Evolutionary conservation across 306 rosid species (phyloP).

Genomic region (Quercus cerris): DNA sequence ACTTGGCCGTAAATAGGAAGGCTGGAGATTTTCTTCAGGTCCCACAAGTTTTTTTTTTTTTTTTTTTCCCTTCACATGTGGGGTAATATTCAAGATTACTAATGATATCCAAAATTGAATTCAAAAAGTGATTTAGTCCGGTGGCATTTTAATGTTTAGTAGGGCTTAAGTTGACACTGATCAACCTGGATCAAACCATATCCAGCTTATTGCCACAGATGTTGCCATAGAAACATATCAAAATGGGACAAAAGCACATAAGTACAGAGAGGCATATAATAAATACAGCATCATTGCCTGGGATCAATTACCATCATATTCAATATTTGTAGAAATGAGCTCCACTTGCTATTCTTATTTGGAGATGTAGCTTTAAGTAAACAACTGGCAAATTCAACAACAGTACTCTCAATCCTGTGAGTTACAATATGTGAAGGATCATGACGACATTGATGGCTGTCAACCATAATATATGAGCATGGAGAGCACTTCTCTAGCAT

Average conservation of each 20-base stretch:
- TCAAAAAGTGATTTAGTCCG: neutral
- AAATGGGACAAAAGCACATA: slow-evolving; percentile 8
- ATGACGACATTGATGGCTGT: slow-evolving; percentile 79
- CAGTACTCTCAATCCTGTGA: slow-evolving; percentile 69
- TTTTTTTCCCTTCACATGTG: too few species aligned
- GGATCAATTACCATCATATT: slow-evolving; percentile 64
- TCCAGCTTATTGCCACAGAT: slow-evolving; percentile 13
- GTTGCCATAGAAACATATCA: slow-evolving; percentile 2
- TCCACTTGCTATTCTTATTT: slow-evolving; percentile 47
- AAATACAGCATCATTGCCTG: slow-evolving; percentile 11
- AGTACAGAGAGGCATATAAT: neutral
- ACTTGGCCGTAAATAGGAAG: too few species aligned
- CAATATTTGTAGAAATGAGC: slow-evolving; percentile 48
- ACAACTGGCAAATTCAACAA: slow-evolving; percentile 57
- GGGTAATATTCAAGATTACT: neutral
- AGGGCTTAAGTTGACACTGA: slow-evolving; percentile 1
- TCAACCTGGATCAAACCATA: slow-evolving; percentile 4
- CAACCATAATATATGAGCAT: slow-evolving; percentile 79
- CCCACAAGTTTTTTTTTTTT: too few species aligned
- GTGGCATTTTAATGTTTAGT: slow-evolving; percentile 12
- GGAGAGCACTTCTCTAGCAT: slow-evolving; percentile 76
- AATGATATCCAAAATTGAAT: neutral
- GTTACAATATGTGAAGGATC: slow-evolving; percentile 92
- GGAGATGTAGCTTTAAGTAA: slow-evolving; percentile 49
- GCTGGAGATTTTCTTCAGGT: too few species aligned